These are phyloP conservation scores for Hypoxylon fuscum DNA, from an alignment of 495 filamentous ascomycete genomes.

Conservation along the genomic window DNA sequence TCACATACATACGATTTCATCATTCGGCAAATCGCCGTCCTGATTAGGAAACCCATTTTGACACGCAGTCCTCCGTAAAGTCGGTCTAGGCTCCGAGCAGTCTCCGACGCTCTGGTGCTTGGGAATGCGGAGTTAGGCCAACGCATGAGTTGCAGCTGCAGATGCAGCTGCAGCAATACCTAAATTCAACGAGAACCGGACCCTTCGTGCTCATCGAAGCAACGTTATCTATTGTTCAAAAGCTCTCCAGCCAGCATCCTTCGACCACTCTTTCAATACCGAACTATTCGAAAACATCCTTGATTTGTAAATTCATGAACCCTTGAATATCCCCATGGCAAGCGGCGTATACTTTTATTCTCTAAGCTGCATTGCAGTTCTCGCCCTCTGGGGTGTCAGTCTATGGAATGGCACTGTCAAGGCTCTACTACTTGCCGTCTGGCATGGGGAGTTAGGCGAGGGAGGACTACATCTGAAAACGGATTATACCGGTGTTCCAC, in stretches of 20 bases:
- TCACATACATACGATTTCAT: neutral
- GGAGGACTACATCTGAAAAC: conserved; percentile 23
- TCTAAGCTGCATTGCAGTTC: conserved; percentile 3
- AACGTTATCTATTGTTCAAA: neutral
- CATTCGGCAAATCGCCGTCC: neutral
- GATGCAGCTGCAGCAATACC: neutral
- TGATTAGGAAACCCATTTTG: neutral
- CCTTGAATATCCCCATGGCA: neutral
- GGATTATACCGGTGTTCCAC: conserved; percentile 34
- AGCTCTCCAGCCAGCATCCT: neutral
- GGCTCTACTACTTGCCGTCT: conserved; percentile 13
- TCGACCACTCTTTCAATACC: neutral
- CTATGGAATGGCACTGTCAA: conserved; percentile 22
- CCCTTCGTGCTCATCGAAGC: too few relatives aligned
- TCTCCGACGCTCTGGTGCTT: neutral
- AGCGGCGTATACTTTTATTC: conserved; percentile 6
- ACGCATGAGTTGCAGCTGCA: neutral
- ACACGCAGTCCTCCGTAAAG: neutral
- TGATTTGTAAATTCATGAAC: neutral
- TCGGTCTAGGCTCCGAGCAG: neutral
- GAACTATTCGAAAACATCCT: neutral
- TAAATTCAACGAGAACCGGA: neutral
- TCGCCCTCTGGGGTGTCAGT: conserved; percentile 22
- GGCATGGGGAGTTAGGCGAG: conserved; percentile 5
- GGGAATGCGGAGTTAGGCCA: neutral